phyloP scores from a whole-genome alignment of 345 rosid species.

The Zanthoxylum bungeanum region DNA sequence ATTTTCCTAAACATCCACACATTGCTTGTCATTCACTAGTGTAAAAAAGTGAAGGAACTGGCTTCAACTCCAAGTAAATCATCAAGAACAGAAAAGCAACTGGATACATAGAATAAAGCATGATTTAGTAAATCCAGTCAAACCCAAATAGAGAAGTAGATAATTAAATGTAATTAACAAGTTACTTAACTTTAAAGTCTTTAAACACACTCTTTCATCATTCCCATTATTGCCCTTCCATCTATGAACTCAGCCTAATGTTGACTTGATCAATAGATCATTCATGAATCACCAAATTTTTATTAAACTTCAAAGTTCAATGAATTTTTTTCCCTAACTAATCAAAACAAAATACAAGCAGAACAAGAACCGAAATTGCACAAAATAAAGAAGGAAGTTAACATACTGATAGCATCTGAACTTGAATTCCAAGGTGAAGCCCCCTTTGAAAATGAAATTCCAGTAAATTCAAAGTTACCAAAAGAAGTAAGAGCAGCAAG shows the following conservation, averaged over 20 bases:
- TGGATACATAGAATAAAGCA: slow-evolving; percentile 7
- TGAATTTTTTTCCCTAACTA: background rate
- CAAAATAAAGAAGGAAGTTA: background rate
- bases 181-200: slow-evolving; percentile 31
- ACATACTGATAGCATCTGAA: slow-evolving; percentile 52
- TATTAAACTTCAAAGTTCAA: background rate
- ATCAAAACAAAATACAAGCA: background rate
- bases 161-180: slow-evolving; percentile 19
- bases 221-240: slow-evolving; percentile 13
- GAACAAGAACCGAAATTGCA: background rate
- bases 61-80: slow-evolving; percentile 19
- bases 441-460: slow-evolving; percentile 50
- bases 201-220: slow-evolving; percentile 36
- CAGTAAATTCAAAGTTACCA: slow-evolving; percentile 50
- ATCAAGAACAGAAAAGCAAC: background rate
- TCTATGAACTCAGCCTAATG: slow-evolving; percentile 2
- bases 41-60: background rate
- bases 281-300: background rate
- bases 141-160: slow-evolving; percentile 15
- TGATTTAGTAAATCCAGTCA: slow-evolving; percentile 13
- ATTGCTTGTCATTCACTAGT: slow-evolving; percentile 4
- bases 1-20: background rate
- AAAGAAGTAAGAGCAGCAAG: slow-evolving; percentile 80
- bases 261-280: background rate
- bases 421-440: slow-evolving; percentile 58